Evolutionary conservation across 1,284 basidiomycete genomes (phyloP), one percentile per base, ranked within the genome.

Genomic region (Ustilago xerochloae): DNA sequence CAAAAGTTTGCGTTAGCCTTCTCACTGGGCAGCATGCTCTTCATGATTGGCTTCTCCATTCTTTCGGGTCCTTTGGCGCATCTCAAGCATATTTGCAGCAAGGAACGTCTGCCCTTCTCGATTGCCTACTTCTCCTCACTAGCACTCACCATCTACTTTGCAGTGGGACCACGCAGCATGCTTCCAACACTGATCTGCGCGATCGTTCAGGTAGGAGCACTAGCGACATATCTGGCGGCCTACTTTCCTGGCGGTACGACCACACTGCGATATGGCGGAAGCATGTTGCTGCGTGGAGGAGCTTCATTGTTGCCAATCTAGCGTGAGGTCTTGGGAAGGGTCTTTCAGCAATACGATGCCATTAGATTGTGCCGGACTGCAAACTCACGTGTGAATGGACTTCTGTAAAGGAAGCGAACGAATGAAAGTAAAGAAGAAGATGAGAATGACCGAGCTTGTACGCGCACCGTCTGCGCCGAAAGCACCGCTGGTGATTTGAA

Each of bases 31-130:
- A 81, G 79, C 54, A 56, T 83, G 57, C 76, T 84, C 2, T 82
- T 83, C 61, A 79, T 82, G 78, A 63, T 79, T 20, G 85, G 69
- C 29, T 84, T 84, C 51, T 75, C 81, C 10, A 46, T 84, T 16
- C 75, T 84, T 13, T 79, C 81, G 0, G 82, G 83, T 1, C 83
- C 82, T 0, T 15, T 84, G 10, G 80, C 77, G 22, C 81, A 84
- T 53, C 59, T 82, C 35, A 76, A 74, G 54, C 82, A 84, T 55
- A 77, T 84, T 38, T 53, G 74, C 54, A 75, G 74, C 72, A 77
- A 22, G 88, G 88, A 20, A 89, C 90, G 79, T 51, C 72, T 28
- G 87, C 87, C 75, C 84, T 87, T 46, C 88, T 89, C 55, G 93
- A 92, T 28, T 16, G 79, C 81, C 50, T 82, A 73, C 72, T 74